A percentile compares a stretch with the other conserved stretches of the same genome.
Evolutionary conservation across 1,139 yeast species (phyloP).

Genomic region (Geotrichum bryndzae): DNA sequence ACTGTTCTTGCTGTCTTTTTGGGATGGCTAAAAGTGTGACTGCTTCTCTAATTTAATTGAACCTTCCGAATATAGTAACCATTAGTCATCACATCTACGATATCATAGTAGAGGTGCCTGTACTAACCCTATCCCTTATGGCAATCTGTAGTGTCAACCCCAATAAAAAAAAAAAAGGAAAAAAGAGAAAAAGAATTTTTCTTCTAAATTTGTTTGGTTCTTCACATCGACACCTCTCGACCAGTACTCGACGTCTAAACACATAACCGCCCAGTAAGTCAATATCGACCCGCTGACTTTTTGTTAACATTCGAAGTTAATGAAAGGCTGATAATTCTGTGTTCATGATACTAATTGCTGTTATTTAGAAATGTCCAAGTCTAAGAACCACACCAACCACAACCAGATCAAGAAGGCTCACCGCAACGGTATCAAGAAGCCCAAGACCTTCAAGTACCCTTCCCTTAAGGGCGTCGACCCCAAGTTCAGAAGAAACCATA

Average conservation of each 20-base stretch:
- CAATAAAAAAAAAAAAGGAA: not conserved
- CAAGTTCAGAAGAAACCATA: constrained; percentile 99
- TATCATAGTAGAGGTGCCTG: not conserved
- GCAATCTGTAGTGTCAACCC: not conserved
- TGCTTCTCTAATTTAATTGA: not conserved
- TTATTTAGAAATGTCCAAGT: constrained; percentile 19
- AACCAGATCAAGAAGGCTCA: constrained; percentile 99
- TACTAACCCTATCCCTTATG: not conserved
- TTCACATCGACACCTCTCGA: constrained; percentile 15
- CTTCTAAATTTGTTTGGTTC: constrained; percentile 8
- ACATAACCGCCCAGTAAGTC: constrained; percentile 11
- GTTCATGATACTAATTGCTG: not conserved
- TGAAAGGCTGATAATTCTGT: not conserved
- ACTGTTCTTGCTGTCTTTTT: not conserved
- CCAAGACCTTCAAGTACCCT: constrained; percentile 95
- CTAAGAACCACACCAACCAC: constrained; percentile 99
- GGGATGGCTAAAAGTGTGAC: not conserved
- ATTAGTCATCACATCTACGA: not conserved
- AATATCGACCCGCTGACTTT: not conserved
- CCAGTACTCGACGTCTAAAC: constrained; percentile 15
- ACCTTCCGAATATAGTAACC: not conserved
- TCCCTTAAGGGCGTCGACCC: constrained; percentile 98
- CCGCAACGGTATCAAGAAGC: constrained; percentile 99
- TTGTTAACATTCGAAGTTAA: not conserved
- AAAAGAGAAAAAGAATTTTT: constrained; percentile 4